Conservation (phyloP, 495 filamentous ascomycete species). For the Extremus antarcticus region DNA sequence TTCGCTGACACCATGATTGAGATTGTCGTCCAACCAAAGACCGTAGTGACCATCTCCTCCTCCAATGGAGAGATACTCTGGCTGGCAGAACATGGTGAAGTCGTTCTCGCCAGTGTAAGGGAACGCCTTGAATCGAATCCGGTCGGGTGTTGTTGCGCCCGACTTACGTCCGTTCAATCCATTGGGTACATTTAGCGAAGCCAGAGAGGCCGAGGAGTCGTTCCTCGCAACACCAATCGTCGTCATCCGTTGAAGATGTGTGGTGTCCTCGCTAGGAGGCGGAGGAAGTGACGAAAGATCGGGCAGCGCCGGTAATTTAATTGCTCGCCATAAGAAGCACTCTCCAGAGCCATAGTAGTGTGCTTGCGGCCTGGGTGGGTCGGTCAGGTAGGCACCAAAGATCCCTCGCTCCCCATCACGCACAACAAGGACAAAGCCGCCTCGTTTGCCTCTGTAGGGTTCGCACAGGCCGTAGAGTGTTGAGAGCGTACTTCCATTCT, state of each 20-base stretch:
- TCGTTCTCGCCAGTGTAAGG: slow-evolving; percentile 93
- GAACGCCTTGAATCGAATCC: slow-evolving; percentile 90
- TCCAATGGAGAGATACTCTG: slow-evolving; percentile 71
- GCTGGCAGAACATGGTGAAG: slow-evolving; percentile 89
- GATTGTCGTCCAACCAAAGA: slow-evolving; percentile 80
- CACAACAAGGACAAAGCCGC: slow-evolving; percentile 79
- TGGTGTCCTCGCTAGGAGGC: slow-evolving; percentile 65
- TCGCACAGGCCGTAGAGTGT: slow-evolving; percentile 77
- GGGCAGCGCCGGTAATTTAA: slow-evolving; percentile 43
- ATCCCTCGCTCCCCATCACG: slow-evolving; percentile 62
- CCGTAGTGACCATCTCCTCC: slow-evolving; percentile 88
- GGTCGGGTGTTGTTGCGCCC: slow-evolving; percentile 40
- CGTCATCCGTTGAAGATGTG: slow-evolving; percentile 57
- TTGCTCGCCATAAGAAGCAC: slow-evolving; percentile 93
- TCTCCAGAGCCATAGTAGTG: slow-evolving; percentile 94
- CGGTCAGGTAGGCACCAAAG: slow-evolving; percentile 91
- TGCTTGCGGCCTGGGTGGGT: slow-evolving; percentile 63
- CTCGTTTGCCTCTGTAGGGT: slow-evolving; percentile 52
- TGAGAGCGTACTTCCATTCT: slow-evolving; percentile 74
- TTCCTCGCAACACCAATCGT: slow-evolving; percentile 41
- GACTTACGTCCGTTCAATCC: slow-evolving; percentile 12
- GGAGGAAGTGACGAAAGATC: slow-evolving; percentile 49
- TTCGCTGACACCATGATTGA: slow-evolving; percentile 75
- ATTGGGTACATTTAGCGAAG: slow-evolving; percentile 11
- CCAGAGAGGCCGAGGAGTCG: slow-evolving; percentile 2